A percentile compares a stretch with the other conserved stretches of the same genome.
Evolutionary conservation across 2,329 filamentous ascomycete species (phyloP).

Genomic region (Penicillium vulpinum): DNA sequence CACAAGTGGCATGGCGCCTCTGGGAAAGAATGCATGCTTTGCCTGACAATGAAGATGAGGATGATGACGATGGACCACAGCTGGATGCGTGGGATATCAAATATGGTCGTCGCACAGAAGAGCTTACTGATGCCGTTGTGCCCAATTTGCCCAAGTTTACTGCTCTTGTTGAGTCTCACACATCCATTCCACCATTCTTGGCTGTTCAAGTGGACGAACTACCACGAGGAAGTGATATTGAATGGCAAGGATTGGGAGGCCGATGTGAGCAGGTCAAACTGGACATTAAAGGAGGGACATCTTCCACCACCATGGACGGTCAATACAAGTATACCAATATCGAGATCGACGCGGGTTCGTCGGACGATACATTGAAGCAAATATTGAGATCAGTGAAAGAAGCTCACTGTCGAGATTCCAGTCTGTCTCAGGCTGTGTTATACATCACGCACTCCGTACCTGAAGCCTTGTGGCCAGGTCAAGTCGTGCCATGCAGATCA

Average conservation of each 20-base stretch:
- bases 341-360: slow-evolving; percentile 28
- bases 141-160: slow-evolving; percentile 30
- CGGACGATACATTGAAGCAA: slow-evolving; percentile 20
- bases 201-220: slow-evolving; percentile 74
- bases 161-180: slow-evolving; percentile 20
- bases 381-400: slow-evolving; percentile 28
- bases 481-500: slow-evolving; percentile 44
- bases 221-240: slow-evolving; percentile 71
- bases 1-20: slow-evolving; percentile 40
- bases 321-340: slow-evolving; percentile 31
- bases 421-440: slow-evolving; percentile 32
- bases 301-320: slow-evolving; percentile 25
- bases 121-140: slow-evolving; percentile 30
- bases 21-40: slow-evolving; percentile 48
- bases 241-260: slow-evolving; percentile 77
- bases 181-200: slow-evolving; percentile 65
- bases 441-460: slow-evolving; percentile 36
- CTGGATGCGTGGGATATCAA: slow-evolving; percentile 54
- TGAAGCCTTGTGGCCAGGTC: slow-evolving; percentile 29
- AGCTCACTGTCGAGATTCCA: slow-evolving; percentile 13
- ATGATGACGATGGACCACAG: slow-evolving; percentile 51
- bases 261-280: slow-evolving; percentile 35
- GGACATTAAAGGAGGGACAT: slow-evolving; percentile 18
- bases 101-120: slow-evolving; percentile 56
- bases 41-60: slow-evolving; percentile 29